Evolutionary conservation across 768 basidiomycete genomes (phyloP), one percentile per base, ranked within the genome.

Genomic region (Tulasnella sp.): DNA sequence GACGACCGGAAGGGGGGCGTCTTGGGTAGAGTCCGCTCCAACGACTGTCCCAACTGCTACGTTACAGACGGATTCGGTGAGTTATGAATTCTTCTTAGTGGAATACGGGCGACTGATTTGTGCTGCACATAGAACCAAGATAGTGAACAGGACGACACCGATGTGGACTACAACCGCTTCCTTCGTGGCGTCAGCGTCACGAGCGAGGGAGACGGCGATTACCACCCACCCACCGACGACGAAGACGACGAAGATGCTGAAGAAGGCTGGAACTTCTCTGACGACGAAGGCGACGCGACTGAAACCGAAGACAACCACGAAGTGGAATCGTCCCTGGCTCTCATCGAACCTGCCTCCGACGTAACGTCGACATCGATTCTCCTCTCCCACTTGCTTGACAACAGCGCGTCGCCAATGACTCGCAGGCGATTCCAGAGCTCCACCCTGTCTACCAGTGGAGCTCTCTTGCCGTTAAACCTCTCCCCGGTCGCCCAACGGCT

Each of bases 331-430:
- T 59, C 68, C 19, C 32, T 47, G 5, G 29, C 68, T 19, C 68
- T 69, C n/a, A 35, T 44, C 42, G 68, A 69, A 26, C 26, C 66
- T 26, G 26, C 66, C 9, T n/a, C 34, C 35, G 66, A 67, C 37
- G 35, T n/a, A 64, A 64, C 63, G 34, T 35, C 34, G 12, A 35
- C 68, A 3, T 69, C 68, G 19, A 69, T 69, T 16, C 41, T 69
- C 42, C 68, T 69, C 44, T 41, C 68, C n/a, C 68, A 69, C 44
- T 42, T 69, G 32, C 47, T 69, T 7, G 32, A 69, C 34, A 69
- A 6, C 40, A 59, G 29, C 68, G 6, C 68, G 14, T 35, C 39
- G 26, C 68, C 63, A 16, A 64, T 64, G 63, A 64, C 63, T 19
- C 63, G 63, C 19, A 14, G 34, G 37, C n/a, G 63, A 19, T 64